Percentiles rank a stretch among this genome's conserved stretches.
Evolutionary conservation across 768 basidiomycete genomes (phyloP).

Genomic region (Mycena chlorophos): DNA sequence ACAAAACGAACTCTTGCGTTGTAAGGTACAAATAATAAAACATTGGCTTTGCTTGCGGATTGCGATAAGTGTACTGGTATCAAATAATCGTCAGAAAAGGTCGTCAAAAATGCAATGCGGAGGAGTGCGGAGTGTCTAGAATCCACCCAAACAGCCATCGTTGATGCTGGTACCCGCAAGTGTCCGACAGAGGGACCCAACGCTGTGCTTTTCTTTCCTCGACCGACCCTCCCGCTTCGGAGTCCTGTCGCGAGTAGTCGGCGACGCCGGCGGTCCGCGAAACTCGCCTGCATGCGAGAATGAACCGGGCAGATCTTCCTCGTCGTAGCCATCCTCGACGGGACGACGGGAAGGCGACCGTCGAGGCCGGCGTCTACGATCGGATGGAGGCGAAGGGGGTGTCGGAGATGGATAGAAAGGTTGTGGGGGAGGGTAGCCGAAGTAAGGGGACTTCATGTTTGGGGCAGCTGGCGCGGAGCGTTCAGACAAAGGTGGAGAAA

Average conservation of each 20-base stretch:
- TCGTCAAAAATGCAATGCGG: not conserved
- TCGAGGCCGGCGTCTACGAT: conserved; percentile 2
- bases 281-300: conserved; percentile 7
- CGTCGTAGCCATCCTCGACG: conserved; percentile 18
- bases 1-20: not conserved
- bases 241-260: not conserved
- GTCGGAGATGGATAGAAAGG: not conserved
- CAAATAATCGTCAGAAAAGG: not conserved
- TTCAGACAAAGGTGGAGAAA: not conserved
- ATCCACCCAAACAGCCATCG: conserved; percentile 19
- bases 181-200: conserved; percentile 8
- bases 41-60: not conserved
- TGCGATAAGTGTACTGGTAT: not conserved
- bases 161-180: conserved; percentile 8
- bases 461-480: not conserved
- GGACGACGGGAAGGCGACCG: not conserved
- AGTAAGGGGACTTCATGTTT: not conserved
- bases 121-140: conserved; percentile 1
- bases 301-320: conserved; percentile 15
- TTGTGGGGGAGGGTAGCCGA: not conserved
- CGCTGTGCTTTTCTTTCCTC: conserved; percentile 4
- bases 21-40: not conserved
- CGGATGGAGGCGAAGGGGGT: not conserved
- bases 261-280: not conserved
- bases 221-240: not conserved